These are phyloP conservation scores for Lathyrus tuberosus DNA, from an alignment of 306 rosid species.

Conservation along the genomic window DNA sequence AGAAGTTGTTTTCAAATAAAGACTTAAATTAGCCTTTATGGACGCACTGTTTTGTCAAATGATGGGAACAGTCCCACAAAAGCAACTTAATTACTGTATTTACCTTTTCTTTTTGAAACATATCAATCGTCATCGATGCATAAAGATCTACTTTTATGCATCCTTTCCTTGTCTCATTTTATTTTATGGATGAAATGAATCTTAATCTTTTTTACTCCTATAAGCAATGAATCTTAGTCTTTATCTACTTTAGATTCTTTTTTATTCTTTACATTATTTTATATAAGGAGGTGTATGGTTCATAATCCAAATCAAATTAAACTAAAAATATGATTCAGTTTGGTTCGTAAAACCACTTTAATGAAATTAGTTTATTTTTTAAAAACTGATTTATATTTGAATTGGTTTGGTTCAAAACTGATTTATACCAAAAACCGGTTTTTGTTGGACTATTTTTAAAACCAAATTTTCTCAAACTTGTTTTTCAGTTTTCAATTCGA, in stretches of 20 bases:
- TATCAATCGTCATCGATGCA: not conserved
- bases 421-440: no score
- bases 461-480: no score
- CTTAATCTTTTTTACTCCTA: not conserved
- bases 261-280: no score
- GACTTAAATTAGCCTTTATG: constrained; percentile 24
- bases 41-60: constrained; percentile 8
- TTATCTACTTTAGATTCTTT: constrained; percentile 35
- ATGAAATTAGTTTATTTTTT: no score
- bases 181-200: constrained; percentile 7
- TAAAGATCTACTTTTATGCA: constrained; percentile 19
- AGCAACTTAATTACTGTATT: constrained; percentile 11
- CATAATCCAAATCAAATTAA: no score
- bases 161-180: constrained; percentile 20
- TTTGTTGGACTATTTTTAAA: no score
- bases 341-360: no score
- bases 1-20: constrained; percentile 37
- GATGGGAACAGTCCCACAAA: constrained; percentile 32
- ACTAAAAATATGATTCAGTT: no score
- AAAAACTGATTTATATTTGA: no score
- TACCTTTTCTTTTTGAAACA: constrained; percentile 15
- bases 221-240: constrained; percentile 18
- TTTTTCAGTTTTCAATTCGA: no score
- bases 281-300: no score
- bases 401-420: no score